Conservation (phyloP, 1,284 basidiomycete species). For the Cutaneotrichosporon daszewskae region DNA sequence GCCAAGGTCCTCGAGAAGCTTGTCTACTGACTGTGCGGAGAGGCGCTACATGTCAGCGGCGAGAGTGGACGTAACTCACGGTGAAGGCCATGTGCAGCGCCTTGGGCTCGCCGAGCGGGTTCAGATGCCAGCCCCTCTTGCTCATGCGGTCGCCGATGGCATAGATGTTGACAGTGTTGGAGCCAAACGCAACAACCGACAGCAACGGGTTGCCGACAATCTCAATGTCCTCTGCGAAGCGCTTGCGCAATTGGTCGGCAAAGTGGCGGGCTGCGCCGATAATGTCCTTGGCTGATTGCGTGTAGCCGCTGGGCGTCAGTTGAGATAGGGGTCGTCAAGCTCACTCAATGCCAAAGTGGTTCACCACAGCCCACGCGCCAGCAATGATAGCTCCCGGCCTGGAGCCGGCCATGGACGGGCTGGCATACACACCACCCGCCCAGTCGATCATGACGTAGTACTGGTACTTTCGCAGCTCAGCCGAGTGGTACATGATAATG, state of each 20-base stretch:
- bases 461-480: conserved; percentile 67
- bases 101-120: conserved; percentile 69
- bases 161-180: conserved; percentile 57
- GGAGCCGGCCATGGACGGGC: conserved; percentile 74
- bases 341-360: conserved; percentile 78
- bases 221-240: conserved; percentile 58
- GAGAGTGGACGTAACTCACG: conserved; percentile 51
- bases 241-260: conserved; percentile 27
- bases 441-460: conserved; percentile 79
- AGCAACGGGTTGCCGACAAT: conserved; percentile 84
- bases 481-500: conserved; percentile 82
- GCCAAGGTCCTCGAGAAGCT: conserved; percentile 56
- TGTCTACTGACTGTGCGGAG: conserved; percentile 39
- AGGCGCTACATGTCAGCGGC: conserved; percentile 49
- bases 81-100: conserved; percentile 93
- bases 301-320: conserved; percentile 64
- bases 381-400: conserved; percentile 88
- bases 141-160: conserved; percentile 88
- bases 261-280: conserved; percentile 53
- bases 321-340: no score
- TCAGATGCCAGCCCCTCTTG: conserved; percentile 82
- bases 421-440: conserved; percentile 54
- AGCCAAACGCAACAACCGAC: conserved; percentile 83
- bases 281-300: conserved; percentile 78
- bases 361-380: conserved; percentile 93